Evolutionary conservation across 1,284 basidiomycete species (phyloP), one percentile per base, ranked within the genome.

Genomic region (Macrocystidia cucumis): DNA sequence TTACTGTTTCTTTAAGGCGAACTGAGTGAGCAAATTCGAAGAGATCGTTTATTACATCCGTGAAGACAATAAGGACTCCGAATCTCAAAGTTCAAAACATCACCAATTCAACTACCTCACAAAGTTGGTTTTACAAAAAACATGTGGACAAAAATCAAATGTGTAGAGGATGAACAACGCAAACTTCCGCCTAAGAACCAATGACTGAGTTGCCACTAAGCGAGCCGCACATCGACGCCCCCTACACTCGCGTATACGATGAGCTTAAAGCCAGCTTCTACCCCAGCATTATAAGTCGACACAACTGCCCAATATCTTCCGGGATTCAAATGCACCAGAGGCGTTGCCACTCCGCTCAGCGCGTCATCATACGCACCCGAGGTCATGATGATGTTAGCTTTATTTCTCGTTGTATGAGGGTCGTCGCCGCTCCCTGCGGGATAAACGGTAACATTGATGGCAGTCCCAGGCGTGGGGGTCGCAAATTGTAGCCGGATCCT

Each of bases 351-450:
- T 0, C 86, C 88, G 1, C 77, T 71, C 9, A 77, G 58, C 0
- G 71, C 63, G 44, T 91, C 86, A 13, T 76, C 72, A 49, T 91
- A 92, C 0, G 82, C 71, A 1, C 89, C 88, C 0, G 87, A 87
- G 0, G 85, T 86, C 1, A 67, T 57, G 9, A 84, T 48, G 43
- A 74, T 73, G 12, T 60, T 50, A 25, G 64, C 62, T 7, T 74
- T 49, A 14, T 43, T 35, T 14, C 47, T 35, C 29, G 45, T 41
- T 12, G 49, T 35, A n/a, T n/a, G n/a, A n/a, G n/a, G n/a, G n/a
- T n/a, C n/a, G n/a, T n/a, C n/a, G n/a, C n/a, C n/a, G n/a, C n/a
- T n/a, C 4, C 54, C 50, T 8, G 59, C 46, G 1, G 63, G 54
- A 49, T 75, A 83, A 14, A 86, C 47, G 1, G 78, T 74, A 8